Evolutionary conservation across 148 eudicot species (phyloP), one percentile per base, ranked within the genome.

Genomic region (Gaultheria prostrata): DNA sequence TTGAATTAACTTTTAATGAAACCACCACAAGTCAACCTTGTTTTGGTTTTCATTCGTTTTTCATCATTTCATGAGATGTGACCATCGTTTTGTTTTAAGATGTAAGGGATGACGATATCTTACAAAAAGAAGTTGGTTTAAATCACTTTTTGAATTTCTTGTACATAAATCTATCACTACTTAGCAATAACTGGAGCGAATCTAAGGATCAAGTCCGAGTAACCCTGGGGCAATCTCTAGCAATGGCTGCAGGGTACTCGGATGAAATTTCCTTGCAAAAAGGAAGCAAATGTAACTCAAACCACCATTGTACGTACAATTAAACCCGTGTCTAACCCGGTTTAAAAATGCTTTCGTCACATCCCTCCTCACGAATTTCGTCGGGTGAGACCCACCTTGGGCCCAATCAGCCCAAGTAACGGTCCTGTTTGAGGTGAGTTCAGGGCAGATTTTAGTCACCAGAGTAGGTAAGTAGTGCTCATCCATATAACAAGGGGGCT

Each of bases 381-480:
- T 82, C 1, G 93, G 93, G 71, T 91, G 93, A 0, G 93, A 81
- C 24, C 92, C 92, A 54, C 92, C 91, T 14, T 84, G 79, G 2
- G 87, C 87, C 92, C 92, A 92, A 85, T 91, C 95, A 4, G 77
- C 86, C 93, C 92, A 92, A 13, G 92, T 91, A 56, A 91, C 78
- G 24, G 90, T 90, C 76, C 88, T 46, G 72, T 87, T 91, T 30
- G 92, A 78, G n/a, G 86, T 88, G 80, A 87, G 28, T 43, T 83
- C 78, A 3, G 95, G 91, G 17, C 86, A 86, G 46, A 91, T 11
- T 67, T 86, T 91, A 3, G 83, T 90, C 28, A 92, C 92, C 84
- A 95, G 82, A 8, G 99, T 97, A 1, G 98, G 91, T 54, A 97
- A 89, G 61, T 97, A 97, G 78, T 97, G 99, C 65, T 97, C 99